phyloP scores from a whole-genome alignment of 1,139 yeast genomes.

The Saccharomyces hybrid region DNA sequence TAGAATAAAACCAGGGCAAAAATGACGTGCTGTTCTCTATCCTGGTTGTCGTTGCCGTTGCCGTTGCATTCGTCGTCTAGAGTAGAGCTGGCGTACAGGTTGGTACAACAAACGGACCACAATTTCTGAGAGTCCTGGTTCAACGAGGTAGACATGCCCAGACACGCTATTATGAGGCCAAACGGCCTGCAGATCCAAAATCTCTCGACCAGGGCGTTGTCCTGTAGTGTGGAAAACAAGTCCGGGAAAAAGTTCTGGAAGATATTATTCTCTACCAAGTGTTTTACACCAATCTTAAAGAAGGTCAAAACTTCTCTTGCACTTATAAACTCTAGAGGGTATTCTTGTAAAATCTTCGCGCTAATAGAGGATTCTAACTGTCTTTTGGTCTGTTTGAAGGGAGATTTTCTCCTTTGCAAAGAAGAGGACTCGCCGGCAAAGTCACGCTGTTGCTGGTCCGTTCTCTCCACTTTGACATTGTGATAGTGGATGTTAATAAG shows the following conservation, averaged over 20 bases:
- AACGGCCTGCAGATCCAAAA: background rate
- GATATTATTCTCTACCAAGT: background rate
- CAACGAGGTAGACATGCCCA: background rate
- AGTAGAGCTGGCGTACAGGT: background rate
- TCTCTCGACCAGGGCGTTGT: background rate
- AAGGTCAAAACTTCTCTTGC: background rate
- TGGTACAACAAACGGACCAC: background rate
- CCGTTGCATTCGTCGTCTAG: background rate
- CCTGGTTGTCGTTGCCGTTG: background rate
- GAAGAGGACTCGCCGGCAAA: background rate
- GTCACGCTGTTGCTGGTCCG: background rate
- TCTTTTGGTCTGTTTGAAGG: background rate
- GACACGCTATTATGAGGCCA: background rate
- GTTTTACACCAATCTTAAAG: background rate
- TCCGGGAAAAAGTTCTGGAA: background rate
- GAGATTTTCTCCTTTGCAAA: background rate
- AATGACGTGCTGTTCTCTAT: background rate
- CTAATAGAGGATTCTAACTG: slow-evolving; percentile 1
- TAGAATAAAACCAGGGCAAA: background rate
- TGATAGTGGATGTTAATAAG: background rate
- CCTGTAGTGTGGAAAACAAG: background rate
- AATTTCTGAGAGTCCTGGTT: background rate
- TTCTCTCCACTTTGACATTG: background rate
- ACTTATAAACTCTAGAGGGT: background rate
- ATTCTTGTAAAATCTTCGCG: background rate